Percentiles rank a stretch among this genome's conserved stretches.
Evolutionary conservation across 208 protist species (phyloP).

Genomic region (Acanthamoeba royreba): DNA sequence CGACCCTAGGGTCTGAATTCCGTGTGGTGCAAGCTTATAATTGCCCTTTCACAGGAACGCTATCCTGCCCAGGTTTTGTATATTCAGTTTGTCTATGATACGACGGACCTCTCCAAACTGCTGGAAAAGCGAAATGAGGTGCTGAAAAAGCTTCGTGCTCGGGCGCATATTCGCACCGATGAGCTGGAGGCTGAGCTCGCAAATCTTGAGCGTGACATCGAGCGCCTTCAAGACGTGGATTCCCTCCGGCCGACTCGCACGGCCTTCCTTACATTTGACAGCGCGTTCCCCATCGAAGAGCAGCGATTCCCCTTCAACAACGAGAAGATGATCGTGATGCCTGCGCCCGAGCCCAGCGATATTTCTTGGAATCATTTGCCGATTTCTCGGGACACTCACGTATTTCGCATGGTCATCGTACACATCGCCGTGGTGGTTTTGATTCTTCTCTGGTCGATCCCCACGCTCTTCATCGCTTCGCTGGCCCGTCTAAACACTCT

Average conservation of each 20-base stretch:
- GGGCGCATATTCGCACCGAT: not conserved
- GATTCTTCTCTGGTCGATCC: not conserved
- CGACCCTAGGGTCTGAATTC: no score
- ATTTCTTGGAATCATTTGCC: not conserved
- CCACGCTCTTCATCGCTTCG: not conserved
- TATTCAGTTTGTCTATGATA: not conserved
- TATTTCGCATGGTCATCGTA: not conserved
- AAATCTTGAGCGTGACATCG: not conserved
- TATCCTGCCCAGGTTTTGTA: not conserved
- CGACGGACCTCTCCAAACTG: not conserved
- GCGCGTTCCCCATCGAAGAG: constrained; percentile 14
- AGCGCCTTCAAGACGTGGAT: not conserved
- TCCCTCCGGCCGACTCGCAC: not conserved
- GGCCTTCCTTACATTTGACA: constrained; percentile 1
- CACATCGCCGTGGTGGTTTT: not conserved
- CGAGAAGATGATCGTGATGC: constrained; percentile 2
- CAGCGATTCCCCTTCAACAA: not conserved
- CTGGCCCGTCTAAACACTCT: not conserved
- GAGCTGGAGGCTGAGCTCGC: not conserved
- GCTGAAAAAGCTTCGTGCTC: not conserved
- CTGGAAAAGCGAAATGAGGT: not conserved
- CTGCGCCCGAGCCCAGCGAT: not conserved
- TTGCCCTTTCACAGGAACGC: no score
- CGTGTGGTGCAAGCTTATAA: no score
- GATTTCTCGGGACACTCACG: not conserved